phyloP scores from a whole-genome alignment of 352 stramenopile species.

The Globisporangium nagaii region DNA sequence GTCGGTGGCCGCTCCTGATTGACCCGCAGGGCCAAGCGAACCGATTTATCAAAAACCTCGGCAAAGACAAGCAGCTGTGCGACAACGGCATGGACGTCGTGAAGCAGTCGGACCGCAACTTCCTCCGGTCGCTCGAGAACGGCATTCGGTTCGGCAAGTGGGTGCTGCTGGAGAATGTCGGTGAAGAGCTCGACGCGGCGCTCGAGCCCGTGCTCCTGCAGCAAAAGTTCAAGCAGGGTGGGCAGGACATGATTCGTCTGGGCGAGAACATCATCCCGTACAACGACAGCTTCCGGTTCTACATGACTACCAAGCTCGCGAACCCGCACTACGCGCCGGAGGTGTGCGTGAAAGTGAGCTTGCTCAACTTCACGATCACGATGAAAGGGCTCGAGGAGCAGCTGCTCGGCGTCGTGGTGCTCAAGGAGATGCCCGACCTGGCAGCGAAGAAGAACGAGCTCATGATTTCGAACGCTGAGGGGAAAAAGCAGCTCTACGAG shows the following conservation, averaged over 20 bases:
- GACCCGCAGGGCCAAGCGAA: constrained; percentile 92
- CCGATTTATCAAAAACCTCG: constrained; percentile 88
- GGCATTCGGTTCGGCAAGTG: constrained; percentile 89
- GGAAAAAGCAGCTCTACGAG: constrained; percentile 86
- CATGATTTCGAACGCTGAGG: constrained; percentile 84
- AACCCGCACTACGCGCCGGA: constrained; percentile 92
- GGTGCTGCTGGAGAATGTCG: constrained; percentile 88
- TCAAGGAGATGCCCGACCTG: constrained; percentile 87
- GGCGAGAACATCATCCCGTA: constrained; percentile 91
- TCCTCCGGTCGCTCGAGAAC: constrained; percentile 86
- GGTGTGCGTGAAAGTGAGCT: constrained; percentile 89
- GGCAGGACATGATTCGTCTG: constrained; percentile 89
- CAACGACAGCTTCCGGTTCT: constrained; percentile 88
- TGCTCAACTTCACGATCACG: constrained; percentile 93
- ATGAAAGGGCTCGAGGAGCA: constrained; percentile 90
- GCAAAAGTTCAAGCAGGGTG: constrained; percentile 91
- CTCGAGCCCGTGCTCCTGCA: constrained; percentile 88
- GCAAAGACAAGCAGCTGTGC: constrained; percentile 75
- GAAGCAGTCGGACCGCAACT: constrained; percentile 86
- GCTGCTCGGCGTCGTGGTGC: constrained; percentile 83
- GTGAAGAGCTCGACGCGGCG: constrained; percentile 86
- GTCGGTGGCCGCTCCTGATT: constrained; percentile 87
- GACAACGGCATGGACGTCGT: constrained; percentile 91
- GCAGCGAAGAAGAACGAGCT: constrained; percentile 90
- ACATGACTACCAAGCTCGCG: constrained; percentile 90